Percentiles rank a stretch among this genome's conserved stretches.
These are phyloP conservation scores for Hygrophila difformis DNA, from an alignment of 257 asterid genomes.

Conservation along the genomic window DNA sequence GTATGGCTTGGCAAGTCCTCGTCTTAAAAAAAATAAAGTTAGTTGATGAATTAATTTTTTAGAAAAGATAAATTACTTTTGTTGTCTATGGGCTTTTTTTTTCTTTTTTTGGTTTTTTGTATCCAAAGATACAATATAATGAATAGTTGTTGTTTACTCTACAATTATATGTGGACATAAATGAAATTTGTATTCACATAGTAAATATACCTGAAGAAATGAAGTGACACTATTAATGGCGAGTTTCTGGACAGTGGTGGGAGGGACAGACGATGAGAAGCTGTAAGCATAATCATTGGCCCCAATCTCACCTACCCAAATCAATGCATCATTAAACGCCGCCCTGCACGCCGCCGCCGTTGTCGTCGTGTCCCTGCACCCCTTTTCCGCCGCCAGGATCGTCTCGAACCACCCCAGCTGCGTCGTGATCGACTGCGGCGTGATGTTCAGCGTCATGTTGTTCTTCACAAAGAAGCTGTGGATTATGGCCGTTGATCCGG, in stretches of 20 bases:
- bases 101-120: too few species aligned
- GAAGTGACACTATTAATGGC: slow-evolving; percentile 38
- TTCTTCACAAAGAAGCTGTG: slow-evolving; percentile 38
- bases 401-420: slow-evolving; percentile 40
- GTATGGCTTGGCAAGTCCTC: too few species aligned
- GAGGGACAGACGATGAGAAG: slow-evolving; percentile 38
- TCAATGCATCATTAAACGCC: slow-evolving; percentile 29
- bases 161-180: too few species aligned
- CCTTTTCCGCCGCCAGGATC: slow-evolving; percentile 13
- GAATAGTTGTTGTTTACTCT: too few species aligned
- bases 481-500: slow-evolving; percentile 43
- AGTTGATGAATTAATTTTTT: too few species aligned
- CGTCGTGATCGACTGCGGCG: slow-evolving; percentile 38
- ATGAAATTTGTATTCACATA: too few species aligned
- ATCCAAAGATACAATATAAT: too few species aligned
- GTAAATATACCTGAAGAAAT: slow-evolving; percentile 62
- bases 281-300: slow-evolving; percentile 69
- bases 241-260: slow-evolving; percentile 41
- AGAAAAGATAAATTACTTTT: too few species aligned
- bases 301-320: slow-evolving; percentile 61
- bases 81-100: too few species aligned
- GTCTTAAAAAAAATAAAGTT: too few species aligned
- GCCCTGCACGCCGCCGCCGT: slow-evolving; percentile 22
- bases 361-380: slow-evolving; percentile 18
- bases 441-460: slow-evolving; percentile 31